Evolutionary conservation across 768 basidiomycete genomes (phyloP).

Genomic region (Suillus hirtellus): DNA sequence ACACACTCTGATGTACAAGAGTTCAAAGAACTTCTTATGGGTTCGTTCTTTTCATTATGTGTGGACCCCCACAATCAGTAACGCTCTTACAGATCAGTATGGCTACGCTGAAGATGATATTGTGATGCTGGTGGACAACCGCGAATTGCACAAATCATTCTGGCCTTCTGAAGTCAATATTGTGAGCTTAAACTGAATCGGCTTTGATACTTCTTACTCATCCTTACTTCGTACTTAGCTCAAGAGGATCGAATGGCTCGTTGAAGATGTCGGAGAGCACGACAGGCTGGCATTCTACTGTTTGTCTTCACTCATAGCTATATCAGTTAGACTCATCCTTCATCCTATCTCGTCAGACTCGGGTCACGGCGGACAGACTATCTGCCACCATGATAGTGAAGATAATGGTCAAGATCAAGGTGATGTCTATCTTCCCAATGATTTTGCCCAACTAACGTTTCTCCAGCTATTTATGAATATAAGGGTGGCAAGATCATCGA

Average conservation of each 20-base stretch:
- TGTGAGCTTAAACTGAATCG: constrained; percentile 29
- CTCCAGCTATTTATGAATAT: not conserved
- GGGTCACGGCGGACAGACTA: constrained; percentile 24
- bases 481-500: constrained; percentile 24
- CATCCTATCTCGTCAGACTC: constrained; percentile 15
- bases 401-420: constrained; percentile 54
- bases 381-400: constrained; percentile 35
- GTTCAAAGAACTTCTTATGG: constrained; percentile 20
- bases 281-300: constrained; percentile 60
- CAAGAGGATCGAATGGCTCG: constrained; percentile 42
- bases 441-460: not conserved
- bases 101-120: constrained; percentile 42
- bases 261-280: constrained; percentile 40
- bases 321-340: not conserved
- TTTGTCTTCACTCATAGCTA: constrained; percentile 23
- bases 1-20: constrained; percentile 23
- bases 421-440: constrained; percentile 19
- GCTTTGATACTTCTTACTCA: not conserved
- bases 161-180: constrained; percentile 48
- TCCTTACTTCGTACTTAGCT: constrained; percentile 30
- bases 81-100: constrained; percentile 32
- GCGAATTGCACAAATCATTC: constrained; percentile 24
- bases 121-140: constrained; percentile 43
- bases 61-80: not conserved
- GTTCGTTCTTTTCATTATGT: constrained; percentile 11